These are phyloP conservation scores for Lunasporangiospora selenospora DNA, from an alignment of 192 early-diverging fungal species.

Conservation along the genomic window DNA sequence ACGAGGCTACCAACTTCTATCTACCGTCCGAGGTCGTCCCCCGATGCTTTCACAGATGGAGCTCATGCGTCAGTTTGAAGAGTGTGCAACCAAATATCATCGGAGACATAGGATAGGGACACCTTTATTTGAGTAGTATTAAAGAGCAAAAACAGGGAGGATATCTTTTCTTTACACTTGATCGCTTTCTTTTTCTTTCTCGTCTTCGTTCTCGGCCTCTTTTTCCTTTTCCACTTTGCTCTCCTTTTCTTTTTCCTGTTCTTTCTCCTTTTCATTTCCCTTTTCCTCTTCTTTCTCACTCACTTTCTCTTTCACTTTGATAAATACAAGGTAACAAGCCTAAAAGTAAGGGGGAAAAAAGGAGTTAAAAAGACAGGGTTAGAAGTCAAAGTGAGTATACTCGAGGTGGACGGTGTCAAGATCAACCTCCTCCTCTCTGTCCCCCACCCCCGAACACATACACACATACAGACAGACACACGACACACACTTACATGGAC, in stretches of 20 bases:
- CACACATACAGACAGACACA: constrained; percentile 1
- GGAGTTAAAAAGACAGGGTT: neutral
- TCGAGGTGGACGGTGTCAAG: too few relatives aligned
- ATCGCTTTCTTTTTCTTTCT: neutral
- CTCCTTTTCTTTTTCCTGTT: neutral
- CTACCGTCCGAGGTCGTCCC: constrained; percentile 18
- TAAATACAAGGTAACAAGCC: constrained; percentile 56
- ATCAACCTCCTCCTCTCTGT: too few relatives aligned
- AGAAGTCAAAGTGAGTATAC: neutral
- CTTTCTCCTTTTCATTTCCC: neutral
- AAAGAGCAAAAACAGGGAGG: neutral
- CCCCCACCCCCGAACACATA: neutral
- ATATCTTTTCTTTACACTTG: neutral
- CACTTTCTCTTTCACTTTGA: neutral
- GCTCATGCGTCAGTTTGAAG: constrained; percentile 15
- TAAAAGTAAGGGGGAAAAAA: neutral
- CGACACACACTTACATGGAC: constrained; percentile 58
- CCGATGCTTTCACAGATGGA: constrained; percentile 4
- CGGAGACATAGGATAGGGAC: constrained; percentile 1
- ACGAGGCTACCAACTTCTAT: constrained; percentile 27
- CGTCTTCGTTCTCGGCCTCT: neutral
- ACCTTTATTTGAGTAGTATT: constrained; percentile 2
- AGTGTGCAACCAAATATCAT: neutral
- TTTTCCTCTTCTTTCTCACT: neutral
- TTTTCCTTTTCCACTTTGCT: neutral